Evolutionary conservation across 2,329 filamentous ascomycete genomes (phyloP).

Genomic region (Alternaria viburni): DNA sequence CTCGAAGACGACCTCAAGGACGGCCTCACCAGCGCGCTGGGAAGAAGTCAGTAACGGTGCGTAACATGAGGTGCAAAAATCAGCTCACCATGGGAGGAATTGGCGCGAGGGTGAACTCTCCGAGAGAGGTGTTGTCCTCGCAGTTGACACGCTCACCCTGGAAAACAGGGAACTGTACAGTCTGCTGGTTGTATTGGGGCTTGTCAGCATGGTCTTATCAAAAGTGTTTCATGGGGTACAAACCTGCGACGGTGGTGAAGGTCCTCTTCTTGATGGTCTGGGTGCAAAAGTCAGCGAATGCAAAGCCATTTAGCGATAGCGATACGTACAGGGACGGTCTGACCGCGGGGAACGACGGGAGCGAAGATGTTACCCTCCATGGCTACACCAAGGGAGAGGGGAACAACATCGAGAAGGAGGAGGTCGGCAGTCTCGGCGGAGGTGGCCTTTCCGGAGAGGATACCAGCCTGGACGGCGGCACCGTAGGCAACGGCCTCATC

Average conservation of each 20-base stretch:
- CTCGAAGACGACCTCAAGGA: conserved; percentile 98
- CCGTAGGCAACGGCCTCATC: conserved; percentile 99
- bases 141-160: conserved; percentile 98
- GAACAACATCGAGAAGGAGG: conserved; percentile 93
- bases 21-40: conserved; percentile 81
- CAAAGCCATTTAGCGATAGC: not conserved
- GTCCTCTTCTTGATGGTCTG: too few relatives aligned
- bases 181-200: not conserved
- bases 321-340: conserved; percentile 60
- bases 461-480: conserved; percentile 98
- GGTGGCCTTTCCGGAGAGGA: conserved; percentile 96
- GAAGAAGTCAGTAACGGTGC: too few relatives aligned
- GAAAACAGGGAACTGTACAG: conserved; percentile 80
- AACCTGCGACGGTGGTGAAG: conserved; percentile 49
- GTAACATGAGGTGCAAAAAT: too few relatives aligned
- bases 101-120: conserved; percentile 94
- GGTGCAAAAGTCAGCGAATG: not conserved
- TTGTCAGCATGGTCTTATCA: too few relatives aligned
- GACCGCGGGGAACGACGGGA: conserved; percentile 75
- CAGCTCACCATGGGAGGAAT: conserved; percentile 56
- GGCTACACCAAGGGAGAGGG: conserved; percentile 95
- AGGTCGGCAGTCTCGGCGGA: conserved; percentile 94
- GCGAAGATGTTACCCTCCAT: conserved; percentile 99
- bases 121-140: conserved; percentile 96
- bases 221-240: conserved; percentile 44